Evolutionary conservation across 2,329 filamentous ascomycete genomes (phyloP), one percentile per base, ranked within the genome.

Genomic region (Diaporthe velutina): DNA sequence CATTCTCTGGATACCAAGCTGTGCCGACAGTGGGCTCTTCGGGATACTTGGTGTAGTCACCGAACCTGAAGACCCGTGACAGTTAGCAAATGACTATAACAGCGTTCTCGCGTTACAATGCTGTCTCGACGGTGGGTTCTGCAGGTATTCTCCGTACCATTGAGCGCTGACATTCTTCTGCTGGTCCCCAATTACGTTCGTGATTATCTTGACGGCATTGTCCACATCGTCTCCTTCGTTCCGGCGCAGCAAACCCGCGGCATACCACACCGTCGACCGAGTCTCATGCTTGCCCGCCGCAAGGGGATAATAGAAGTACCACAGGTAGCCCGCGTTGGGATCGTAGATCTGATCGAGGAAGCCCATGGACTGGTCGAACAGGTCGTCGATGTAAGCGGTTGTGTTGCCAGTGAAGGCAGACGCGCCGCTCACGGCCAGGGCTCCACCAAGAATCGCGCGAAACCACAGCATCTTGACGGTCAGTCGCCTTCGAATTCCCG

Each of bases 21-120:
- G 85, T 87, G 25, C 90, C 90, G 6, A 92, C 87, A 2, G 85
- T 86, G 0, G 91, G 90, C 79, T 92, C 87, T 77, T 92, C 89
- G 0, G 89, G 88, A 55, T 89, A 85, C 38, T 85, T 82, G 58
- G 90, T 87, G 77, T 91, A 91, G 71, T 87, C 85, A 35, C 86
- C 88, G 75, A 83, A 85, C 85, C 84, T 76, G 5, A 2, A 12
- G 15, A 1, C 8, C 30, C 15, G n/a, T 22, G 17, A 1, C 12
- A 19, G 30, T 72, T 7, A 68, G 60, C 42, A 28, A 22, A 8
- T 19, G 12, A 42, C 12, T 28, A 50, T 4, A 67, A 25, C 1
- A 38, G 15, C 15, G 8, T 35, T 9, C 10, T 35, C 22, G 2
- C 3, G 13, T 22, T 19, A 25, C 25, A 25, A 19, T n/a, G 6